These are phyloP conservation scores for Kurtzmaniella natalensis DNA, from an alignment of 1,139 yeast species.

Conservation along the genomic window DNA sequence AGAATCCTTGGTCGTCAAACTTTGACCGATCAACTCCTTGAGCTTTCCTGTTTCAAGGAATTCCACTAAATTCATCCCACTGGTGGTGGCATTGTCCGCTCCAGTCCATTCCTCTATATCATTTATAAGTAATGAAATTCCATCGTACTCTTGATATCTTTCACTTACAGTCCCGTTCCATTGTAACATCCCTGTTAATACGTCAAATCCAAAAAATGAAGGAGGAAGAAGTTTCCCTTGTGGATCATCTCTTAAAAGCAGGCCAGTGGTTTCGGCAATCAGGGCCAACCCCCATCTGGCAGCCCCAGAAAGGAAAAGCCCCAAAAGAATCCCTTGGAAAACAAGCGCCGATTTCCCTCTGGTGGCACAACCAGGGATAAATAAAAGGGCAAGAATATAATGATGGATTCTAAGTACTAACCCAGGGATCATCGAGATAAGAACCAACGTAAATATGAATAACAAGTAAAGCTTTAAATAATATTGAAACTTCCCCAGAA, in stretches of 20 bases:
- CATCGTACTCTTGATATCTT: slow-evolving; percentile 25
- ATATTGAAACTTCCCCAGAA: slow-evolving; percentile 63
- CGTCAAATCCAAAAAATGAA: slow-evolving; percentile 31
- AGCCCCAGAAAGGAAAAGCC: slow-evolving; percentile 78
- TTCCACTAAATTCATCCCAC: slow-evolving; percentile 35
- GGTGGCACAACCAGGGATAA: slow-evolving; percentile 86
- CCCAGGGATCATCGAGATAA: slow-evolving; percentile 56
- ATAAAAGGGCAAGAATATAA: slow-evolving; percentile 72
- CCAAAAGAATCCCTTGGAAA: slow-evolving; percentile 81
- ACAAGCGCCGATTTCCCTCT: slow-evolving; percentile 63
- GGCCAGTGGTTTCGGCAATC: slow-evolving; percentile 69
- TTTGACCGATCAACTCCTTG: slow-evolving; percentile 15
- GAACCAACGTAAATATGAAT: slow-evolving; percentile 42
- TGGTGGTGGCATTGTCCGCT: slow-evolving; percentile 15
- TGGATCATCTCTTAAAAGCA: slow-evolving; percentile 74
- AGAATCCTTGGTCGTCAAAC: slow-evolving; percentile 13
- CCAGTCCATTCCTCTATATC: slow-evolving; percentile 79
- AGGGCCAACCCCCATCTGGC: slow-evolving; percentile 94
- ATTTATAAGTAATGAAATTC: slow-evolving; percentile 64
- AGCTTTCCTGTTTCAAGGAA: slow-evolving; percentile 28
- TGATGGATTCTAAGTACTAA: slow-evolving; percentile 83
- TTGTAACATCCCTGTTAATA: slow-evolving; percentile 24
- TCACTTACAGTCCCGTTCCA: slow-evolving; percentile 24
- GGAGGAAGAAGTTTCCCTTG: slow-evolving; percentile 62
- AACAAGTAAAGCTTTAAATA: slow-evolving; percentile 51